Conservation (phyloP, 768 basidiomycete genomes). For the Rhizopogon sp. region DNA sequence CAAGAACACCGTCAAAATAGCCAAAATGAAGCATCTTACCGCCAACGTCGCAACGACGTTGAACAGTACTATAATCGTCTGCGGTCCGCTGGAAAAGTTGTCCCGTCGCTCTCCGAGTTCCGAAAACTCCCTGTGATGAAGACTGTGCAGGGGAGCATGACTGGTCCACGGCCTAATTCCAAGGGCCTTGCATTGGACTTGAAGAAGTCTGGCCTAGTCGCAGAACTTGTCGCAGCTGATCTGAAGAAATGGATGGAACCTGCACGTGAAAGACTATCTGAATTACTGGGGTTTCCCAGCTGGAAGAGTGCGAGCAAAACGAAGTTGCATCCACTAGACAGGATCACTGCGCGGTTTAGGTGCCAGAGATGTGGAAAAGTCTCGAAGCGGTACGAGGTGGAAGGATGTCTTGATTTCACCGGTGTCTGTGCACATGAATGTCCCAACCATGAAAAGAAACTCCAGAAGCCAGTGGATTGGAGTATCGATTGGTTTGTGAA, state of each 20-base stretch:
- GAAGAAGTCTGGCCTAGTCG: conserved; percentile 25
- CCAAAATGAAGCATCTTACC: conserved; percentile 21
- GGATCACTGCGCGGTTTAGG: conserved; percentile 53
- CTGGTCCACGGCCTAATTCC: neutral
- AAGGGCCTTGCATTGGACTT: conserved; percentile 21
- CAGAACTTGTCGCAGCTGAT: conserved; percentile 36
- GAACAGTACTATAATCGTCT: conserved; percentile 42
- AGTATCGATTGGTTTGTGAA: conserved; percentile 46
- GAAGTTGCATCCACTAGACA: conserved; percentile 49
- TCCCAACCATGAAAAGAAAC: conserved; percentile 17
- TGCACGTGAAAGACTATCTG: conserved; percentile 40
- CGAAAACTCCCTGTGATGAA: conserved; percentile 42
- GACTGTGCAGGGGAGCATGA: conserved; percentile 18
- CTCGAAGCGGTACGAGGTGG: conserved; percentile 27
- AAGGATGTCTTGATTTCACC: conserved; percentile 49
- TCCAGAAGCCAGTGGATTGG: conserved; percentile 35
- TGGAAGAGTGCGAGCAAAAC: conserved; percentile 48
- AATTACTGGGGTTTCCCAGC: conserved; percentile 40
- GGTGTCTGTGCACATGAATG: conserved; percentile 61
- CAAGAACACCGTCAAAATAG: conserved; percentile 22
- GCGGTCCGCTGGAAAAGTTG: conserved; percentile 26
- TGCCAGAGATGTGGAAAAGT: conserved; percentile 49
- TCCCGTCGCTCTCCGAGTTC: conserved; percentile 48
- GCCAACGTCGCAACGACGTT: conserved; percentile 28
- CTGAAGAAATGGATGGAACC: conserved; percentile 43